Conservation (phyloP, 2,329 filamentous ascomycete genomes). For the Rasamsonia emersonii region DNA sequence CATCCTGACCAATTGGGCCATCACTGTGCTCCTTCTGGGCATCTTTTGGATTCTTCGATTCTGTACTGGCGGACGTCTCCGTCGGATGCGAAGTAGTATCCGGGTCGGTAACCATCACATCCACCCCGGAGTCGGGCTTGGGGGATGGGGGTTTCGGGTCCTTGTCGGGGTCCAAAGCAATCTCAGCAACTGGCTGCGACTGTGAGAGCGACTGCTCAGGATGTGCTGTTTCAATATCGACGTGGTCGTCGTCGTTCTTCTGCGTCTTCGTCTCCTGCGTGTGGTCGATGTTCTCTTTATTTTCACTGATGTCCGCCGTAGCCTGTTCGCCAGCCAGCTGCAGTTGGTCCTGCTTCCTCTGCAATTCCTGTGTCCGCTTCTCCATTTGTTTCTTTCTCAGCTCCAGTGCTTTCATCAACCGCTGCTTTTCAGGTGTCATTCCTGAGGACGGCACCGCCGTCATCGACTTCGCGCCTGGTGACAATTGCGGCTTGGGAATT, state of each 20-base stretch:
- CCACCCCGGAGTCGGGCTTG: conserved; percentile 17
- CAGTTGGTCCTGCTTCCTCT: conserved; percentile 17
- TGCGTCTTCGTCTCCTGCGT: conserved; percentile 6
- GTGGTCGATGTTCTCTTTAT: conserved; percentile 23
- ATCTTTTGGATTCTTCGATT: no score
- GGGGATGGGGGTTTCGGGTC: conserved; percentile 10
- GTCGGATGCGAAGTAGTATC: conserved; percentile 12
- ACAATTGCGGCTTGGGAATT: conserved; percentile 25
- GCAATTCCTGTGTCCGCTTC: conserved; percentile 22
- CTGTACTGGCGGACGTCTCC: background rate
- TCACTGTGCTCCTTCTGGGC: no score
- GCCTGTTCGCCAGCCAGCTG: conserved; percentile 10
- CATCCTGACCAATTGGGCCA: no score
- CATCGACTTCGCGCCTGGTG: conserved; percentile 33
- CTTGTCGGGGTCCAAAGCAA: conserved; percentile 6
- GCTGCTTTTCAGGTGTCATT: conserved; percentile 83
- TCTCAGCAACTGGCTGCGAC: background rate
- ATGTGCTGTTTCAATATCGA: no score
- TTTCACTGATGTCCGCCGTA: conserved; percentile 9
- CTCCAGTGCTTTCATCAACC: conserved; percentile 90
- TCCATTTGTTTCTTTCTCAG: conserved; percentile 71
- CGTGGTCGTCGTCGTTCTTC: no score
- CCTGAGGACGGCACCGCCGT: conserved; percentile 40
- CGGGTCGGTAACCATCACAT: conserved; percentile 12
- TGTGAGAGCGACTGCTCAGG: no score